A percentile compares a stretch with the other conserved stretches of the same genome.
phyloP scores from a whole-genome alignment of 2,329 filamentous ascomycete species.

The Alternaria ventricosa region DNA sequence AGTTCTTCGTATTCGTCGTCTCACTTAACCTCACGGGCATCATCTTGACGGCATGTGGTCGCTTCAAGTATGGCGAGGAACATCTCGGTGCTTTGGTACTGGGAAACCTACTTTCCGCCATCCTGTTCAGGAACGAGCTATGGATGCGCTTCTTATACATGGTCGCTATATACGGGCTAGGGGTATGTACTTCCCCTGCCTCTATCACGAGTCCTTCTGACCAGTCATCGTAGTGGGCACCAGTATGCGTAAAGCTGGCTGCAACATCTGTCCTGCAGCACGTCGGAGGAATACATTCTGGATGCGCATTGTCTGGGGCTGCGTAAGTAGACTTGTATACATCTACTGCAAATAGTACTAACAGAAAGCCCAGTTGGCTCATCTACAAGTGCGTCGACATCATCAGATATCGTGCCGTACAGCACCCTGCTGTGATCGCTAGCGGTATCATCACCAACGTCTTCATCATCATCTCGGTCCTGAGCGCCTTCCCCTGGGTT shows the following conservation, averaged over 20 bases:
- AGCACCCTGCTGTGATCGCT: conserved; percentile 39
- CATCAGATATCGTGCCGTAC: conserved; percentile 40
- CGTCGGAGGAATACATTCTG: conserved; percentile 45
- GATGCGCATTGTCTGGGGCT: conserved; percentile 44
- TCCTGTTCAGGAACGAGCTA: conserved; percentile 43
- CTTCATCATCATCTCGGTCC: conserved; percentile 45
- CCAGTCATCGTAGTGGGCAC: conserved; percentile 36
- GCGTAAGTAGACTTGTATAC: conserved; percentile 24
- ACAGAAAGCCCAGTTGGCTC: conserved; percentile 35
- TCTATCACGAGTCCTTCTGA: conserved; percentile 4
- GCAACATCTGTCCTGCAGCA: conserved; percentile 44
- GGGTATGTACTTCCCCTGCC: conserved; percentile 21
- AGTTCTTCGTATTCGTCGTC: conserved; percentile 44
- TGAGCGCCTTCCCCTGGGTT: conserved; percentile 46
- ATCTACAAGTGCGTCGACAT: conserved; percentile 46
- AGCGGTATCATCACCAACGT: conserved; percentile 44
- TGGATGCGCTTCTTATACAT: conserved; percentile 43
- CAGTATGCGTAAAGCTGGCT: conserved; percentile 37
- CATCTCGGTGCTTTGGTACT: conserved; percentile 43
- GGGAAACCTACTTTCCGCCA: conserved; percentile 41
- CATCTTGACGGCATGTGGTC: conserved; percentile 34
- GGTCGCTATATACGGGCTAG: conserved; percentile 40
- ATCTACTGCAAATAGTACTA: conserved; percentile 3
- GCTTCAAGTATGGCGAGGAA: conserved; percentile 41
- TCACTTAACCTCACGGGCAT: conserved; percentile 41